These are phyloP conservation scores for Aspergillus affinis DNA, from an alignment of 495 filamentous ascomycete species.

Conservation along the genomic window DNA sequence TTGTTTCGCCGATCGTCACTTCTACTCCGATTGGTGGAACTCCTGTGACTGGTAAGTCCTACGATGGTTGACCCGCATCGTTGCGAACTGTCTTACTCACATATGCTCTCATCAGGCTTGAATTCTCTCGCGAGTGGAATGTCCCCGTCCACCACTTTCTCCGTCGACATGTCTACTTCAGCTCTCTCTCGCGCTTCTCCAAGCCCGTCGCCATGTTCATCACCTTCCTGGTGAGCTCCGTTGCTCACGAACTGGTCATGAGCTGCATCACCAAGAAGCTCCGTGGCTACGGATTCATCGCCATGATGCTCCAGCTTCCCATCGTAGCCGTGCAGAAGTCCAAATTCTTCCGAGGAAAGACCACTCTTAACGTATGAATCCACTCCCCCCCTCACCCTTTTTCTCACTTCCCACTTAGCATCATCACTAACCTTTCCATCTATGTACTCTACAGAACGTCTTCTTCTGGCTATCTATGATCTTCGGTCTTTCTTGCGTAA, in stretches of 20 bases:
- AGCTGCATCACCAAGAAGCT: constrained; percentile 97
- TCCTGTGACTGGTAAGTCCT: constrained; percentile 52
- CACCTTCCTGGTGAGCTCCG: constrained; percentile 85
- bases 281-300: constrained; percentile 87
- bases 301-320: constrained; percentile 94
- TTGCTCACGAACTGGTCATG: constrained; percentile 96
- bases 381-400: neutral
- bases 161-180: constrained; percentile 88
- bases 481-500: constrained; percentile 79
- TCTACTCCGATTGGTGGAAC: constrained; percentile 97
- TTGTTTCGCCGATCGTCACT: constrained; percentile 89
- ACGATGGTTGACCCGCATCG: neutral
- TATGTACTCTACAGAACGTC: constrained; percentile 55
- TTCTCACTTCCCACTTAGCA: neutral
- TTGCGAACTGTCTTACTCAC: neutral
- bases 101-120: constrained; percentile 58
- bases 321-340: constrained; percentile 89
- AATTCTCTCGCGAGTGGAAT: constrained; percentile 98
- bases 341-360: constrained; percentile 66
- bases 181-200: constrained; percentile 70
- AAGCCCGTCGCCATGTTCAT: constrained; percentile 79
- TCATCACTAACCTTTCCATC: neutral
- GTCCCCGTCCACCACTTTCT: constrained; percentile 98
- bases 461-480: constrained; percentile 98
- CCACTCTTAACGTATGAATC: constrained; percentile 66